Percentiles rank a stretch among this genome's conserved stretches.
Conservation (phyloP, 495 filamentous ascomycete species). For the Penicillium paxilli region DNA sequence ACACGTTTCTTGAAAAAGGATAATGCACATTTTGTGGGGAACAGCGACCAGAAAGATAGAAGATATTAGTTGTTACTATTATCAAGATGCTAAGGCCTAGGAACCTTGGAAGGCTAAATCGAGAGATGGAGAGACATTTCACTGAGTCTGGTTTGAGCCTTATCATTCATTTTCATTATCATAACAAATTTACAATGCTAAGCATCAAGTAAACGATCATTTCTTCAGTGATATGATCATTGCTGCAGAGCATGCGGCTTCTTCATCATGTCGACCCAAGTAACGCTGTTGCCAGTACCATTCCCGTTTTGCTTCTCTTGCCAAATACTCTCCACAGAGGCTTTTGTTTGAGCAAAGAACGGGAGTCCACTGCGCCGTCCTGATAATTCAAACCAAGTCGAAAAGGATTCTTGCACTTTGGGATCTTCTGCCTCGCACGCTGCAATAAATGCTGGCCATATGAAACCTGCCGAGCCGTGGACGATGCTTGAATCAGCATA, state of each 20-base stretch:
- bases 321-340: slow-evolving; percentile 17
- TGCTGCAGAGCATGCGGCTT: slow-evolving; percentile 4
- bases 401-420: slow-evolving; percentile 19
- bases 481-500: slow-evolving; percentile 18
- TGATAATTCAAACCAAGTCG: slow-evolving; percentile 24
- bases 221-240: background rate
- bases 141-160: no score
- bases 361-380: slow-evolving; percentile 19
- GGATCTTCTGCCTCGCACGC: slow-evolving; percentile 28
- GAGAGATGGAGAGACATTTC: no score
- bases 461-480: slow-evolving; percentile 20
- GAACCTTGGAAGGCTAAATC: no score
- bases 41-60: background rate
- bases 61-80: no score
- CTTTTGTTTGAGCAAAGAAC: slow-evolving; percentile 14
- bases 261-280: slow-evolving; percentile 24
- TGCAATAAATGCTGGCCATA: slow-evolving; percentile 32
- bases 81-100: no score
- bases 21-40: no score
- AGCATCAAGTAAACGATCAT: background rate
- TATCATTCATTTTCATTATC: background rate
- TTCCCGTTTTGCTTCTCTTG: slow-evolving; percentile 9
- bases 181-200: background rate
- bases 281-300: slow-evolving; percentile 16
- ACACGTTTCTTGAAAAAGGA: no score